Evolutionary conservation across 1,284 basidiomycete genomes (phyloP).

Genomic region (Sanghuangporus baumii): DNA sequence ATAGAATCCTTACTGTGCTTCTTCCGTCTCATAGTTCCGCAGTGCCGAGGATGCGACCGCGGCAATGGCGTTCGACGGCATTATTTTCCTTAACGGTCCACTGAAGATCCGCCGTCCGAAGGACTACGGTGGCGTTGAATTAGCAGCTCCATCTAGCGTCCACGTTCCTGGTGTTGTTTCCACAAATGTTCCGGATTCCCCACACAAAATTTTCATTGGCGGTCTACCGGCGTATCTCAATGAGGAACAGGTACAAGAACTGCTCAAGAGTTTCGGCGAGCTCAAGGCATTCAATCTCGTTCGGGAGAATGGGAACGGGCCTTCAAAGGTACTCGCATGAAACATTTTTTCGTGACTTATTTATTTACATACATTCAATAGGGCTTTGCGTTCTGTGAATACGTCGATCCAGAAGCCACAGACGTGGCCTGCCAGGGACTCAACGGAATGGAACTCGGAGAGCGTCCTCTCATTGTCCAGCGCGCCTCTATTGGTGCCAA

Average conservation of each 20-base stretch:
- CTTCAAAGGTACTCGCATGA: constrained; percentile 66
- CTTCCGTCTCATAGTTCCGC: constrained; percentile 66
- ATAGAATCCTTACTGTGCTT: constrained; percentile 5
- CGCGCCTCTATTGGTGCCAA: constrained; percentile 91
- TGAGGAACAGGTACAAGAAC: constrained; percentile 96
- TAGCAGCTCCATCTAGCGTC: constrained; percentile 54
- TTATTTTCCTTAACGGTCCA: constrained; percentile 87
- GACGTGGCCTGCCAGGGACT: constrained; percentile 95
- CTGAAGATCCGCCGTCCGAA: constrained; percentile 96
- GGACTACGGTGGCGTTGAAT: constrained; percentile 81
- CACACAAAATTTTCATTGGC: constrained; percentile 97
- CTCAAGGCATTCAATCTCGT: constrained; percentile 97
- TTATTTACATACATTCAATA: constrained; percentile 27
- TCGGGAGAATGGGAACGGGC: constrained; percentile 83
- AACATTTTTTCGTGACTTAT: background rate
- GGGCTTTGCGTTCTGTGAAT: constrained; percentile 99
- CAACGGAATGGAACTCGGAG: constrained; percentile 97
- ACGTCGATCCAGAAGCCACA: constrained; percentile 84
- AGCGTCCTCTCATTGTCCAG: constrained; percentile 95
- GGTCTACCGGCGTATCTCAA: constrained; percentile 93
- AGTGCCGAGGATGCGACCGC: constrained; percentile 94
- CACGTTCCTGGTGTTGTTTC: constrained; percentile 92
- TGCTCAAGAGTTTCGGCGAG: constrained; percentile 96
- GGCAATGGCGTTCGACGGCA: constrained; percentile 95
- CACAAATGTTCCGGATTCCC: constrained; percentile 95